Evolutionary conservation across 345 rosid genomes (phyloP).

Genomic region (Bretschneidera sinensis): DNA sequence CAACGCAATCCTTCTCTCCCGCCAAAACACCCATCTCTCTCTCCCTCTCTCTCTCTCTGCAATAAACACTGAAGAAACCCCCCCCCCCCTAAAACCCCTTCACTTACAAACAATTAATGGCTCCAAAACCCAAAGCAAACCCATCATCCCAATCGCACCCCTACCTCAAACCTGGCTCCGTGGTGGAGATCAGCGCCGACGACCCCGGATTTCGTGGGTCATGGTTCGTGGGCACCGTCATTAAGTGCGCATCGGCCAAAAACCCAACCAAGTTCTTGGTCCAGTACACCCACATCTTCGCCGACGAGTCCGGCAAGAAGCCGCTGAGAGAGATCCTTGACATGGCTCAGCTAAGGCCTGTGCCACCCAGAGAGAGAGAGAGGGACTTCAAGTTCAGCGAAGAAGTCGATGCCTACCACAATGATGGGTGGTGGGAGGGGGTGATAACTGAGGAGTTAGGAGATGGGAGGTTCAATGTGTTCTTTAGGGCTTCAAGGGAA

Average conservation of each 20-base stretch:
- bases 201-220: conserved; percentile 73
- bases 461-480: conserved; percentile 52
- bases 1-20: too few relatives aligned
- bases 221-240: conserved; percentile 49
- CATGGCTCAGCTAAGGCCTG: conserved; percentile 38
- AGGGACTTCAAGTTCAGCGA: conserved; percentile 41
- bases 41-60: neutral
- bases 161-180: conserved; percentile 38
- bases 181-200: conserved; percentile 60
- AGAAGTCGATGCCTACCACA: conserved; percentile 61
- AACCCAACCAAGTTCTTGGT: conserved; percentile 30
- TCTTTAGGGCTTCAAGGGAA: conserved; percentile 51
- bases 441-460: conserved; percentile 43
- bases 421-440: conserved; percentile 98
- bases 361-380: conserved; percentile 49
- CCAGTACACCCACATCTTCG: conserved; percentile 45
- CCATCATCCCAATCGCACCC: conserved; percentile 9
- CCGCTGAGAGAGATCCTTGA: conserved; percentile 40
- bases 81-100: neutral
- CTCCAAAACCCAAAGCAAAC: conserved; percentile 5
- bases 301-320: conserved; percentile 42
- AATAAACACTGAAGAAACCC: neutral
- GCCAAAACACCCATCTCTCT: too few relatives aligned
- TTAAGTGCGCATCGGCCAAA: conserved; percentile 32
- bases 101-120: neutral